phyloP scores from a whole-genome alignment of 306 rosid genomes.

The Begonia loranthoides region DNA sequence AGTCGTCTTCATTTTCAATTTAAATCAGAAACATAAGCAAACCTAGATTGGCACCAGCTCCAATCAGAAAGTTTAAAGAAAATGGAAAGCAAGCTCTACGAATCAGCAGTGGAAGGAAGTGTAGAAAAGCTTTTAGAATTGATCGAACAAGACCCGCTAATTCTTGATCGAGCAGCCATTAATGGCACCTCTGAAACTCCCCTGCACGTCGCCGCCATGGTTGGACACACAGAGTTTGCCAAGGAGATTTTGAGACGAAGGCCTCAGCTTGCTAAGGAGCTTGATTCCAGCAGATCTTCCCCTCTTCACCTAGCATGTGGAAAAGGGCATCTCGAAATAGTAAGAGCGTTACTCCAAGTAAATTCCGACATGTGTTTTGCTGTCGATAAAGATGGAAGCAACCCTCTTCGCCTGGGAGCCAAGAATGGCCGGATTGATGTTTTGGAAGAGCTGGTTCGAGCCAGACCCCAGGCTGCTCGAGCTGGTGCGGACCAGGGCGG shows the following conservation, averaged over 20 bases:
- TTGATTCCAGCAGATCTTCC: slow-evolving; percentile 13
- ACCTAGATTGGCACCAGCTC: too few species aligned
- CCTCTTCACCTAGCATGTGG: slow-evolving; percentile 21
- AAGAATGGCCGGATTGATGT: slow-evolving; percentile 16
- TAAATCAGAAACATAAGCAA: too few species aligned
- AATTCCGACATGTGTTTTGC: slow-evolving; percentile 8
- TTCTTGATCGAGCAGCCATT: slow-evolving; percentile 6
- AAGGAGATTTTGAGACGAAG: slow-evolving; percentile 10
- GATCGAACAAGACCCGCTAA: slow-evolving; percentile 12
- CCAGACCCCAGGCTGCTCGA: slow-evolving; percentile 9
- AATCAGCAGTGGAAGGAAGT: slow-evolving; percentile 2
- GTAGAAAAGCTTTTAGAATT: slow-evolving; percentile 8
- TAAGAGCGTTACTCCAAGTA: slow-evolving; percentile 7
- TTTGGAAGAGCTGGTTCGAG: slow-evolving; percentile 11
- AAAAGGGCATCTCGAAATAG: slow-evolving; percentile 10
- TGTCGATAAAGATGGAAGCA: slow-evolving; percentile 17
- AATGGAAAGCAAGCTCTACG: not conserved
- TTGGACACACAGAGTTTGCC: slow-evolving; percentile 9
- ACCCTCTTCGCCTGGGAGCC: slow-evolving; percentile 22
- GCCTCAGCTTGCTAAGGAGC: slow-evolving; percentile 15
- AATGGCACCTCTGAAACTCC: slow-evolving; percentile 14
- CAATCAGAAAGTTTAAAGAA: not conserved
- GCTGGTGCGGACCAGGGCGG: slow-evolving; percentile 11
- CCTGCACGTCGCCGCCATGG: slow-evolving; percentile 18
- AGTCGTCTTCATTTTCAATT: too few species aligned